These are phyloP conservation scores for Blastobotrys attinorum DNA, from an alignment of 805 yeast species.

Conservation along the genomic window DNA sequence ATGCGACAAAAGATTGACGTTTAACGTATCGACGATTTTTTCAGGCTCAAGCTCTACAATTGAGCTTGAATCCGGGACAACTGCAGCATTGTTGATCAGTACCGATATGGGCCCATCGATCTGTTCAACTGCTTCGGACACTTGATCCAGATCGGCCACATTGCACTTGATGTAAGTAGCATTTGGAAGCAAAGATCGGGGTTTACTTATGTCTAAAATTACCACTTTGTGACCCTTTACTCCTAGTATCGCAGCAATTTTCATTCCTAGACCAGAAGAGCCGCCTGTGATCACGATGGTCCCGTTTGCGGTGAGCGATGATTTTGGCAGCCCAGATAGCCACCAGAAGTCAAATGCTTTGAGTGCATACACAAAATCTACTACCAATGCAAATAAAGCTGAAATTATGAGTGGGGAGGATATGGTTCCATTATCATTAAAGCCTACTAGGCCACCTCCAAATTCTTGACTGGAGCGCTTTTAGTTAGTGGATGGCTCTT, in stretches of 20 bases:
- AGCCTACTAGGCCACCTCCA: background rate
- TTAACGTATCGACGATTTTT: conserved; percentile 54
- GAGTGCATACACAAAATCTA: conserved; percentile 6
- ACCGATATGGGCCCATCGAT: conserved; percentile 52
- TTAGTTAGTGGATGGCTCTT: too few species aligned
- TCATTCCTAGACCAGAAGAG: conserved; percentile 65
- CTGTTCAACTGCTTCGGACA: conserved; percentile 32
- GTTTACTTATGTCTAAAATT: conserved; percentile 51
- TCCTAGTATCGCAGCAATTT: conserved; percentile 44
- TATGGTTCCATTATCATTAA: background rate
- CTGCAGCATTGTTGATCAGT: conserved; percentile 81
- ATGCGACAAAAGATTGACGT: conserved; percentile 62
- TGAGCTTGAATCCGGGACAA: conserved; percentile 44
- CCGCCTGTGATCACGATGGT: conserved; percentile 82
- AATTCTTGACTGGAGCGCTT: background rate
- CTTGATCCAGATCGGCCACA: conserved; percentile 45
- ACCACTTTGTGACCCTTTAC: conserved; percentile 45
- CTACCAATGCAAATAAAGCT: conserved; percentile 4
- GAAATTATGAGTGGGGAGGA: background rate
- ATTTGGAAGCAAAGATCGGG: conserved; percentile 31
- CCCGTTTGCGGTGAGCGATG: conserved; percentile 32
- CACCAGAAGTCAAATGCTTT: conserved; percentile 4
- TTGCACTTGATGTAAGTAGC: conserved; percentile 61
- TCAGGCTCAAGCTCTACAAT: conserved; percentile 46
- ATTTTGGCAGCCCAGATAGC: conserved; percentile 5